Conservation (phyloP, 2,329 filamentous ascomycete genomes). For the Aspergillus quadricinctus region DNA sequence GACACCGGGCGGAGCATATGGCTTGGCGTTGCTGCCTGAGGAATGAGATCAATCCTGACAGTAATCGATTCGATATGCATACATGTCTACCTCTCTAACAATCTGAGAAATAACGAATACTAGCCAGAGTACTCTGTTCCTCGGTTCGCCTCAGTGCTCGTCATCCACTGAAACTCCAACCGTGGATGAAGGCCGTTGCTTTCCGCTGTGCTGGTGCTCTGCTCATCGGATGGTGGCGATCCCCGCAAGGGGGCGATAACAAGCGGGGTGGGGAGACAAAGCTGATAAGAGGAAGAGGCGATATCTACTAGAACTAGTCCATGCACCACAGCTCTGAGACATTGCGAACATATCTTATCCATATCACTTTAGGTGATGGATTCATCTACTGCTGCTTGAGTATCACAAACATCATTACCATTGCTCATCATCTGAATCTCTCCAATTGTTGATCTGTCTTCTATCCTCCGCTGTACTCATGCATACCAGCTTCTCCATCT, state of each 20-base stretch:
- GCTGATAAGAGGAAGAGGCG: constrained; percentile 14
- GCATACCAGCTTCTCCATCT: not conserved
- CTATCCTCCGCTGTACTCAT: not conserved
- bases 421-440: not conserved
- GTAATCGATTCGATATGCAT: not conserved
- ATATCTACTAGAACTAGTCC: constrained; percentile 10
- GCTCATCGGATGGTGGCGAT: constrained; percentile 36
- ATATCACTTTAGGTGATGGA: constrained; percentile 2
- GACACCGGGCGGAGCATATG: not conserved
- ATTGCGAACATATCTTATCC: not conserved
- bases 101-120: not conserved
- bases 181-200: not conserved
- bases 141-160: not conserved
- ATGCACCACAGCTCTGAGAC: too few relatives aligned
- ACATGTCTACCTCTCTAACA: not conserved
- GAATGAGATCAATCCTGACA: not conserved
- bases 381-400: not conserved
- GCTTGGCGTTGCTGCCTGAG: not conserved
- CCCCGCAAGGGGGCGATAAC: constrained; percentile 20
- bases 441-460: not conserved
- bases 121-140: not conserved
- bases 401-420: not conserved
- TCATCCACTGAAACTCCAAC: not conserved
- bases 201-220: constrained; percentile 1
- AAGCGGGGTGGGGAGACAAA: not conserved